These are phyloP conservation scores for Prunus fruticosa DNA, from an alignment of 306 rosid genomes.

Conservation along the genomic window DNA sequence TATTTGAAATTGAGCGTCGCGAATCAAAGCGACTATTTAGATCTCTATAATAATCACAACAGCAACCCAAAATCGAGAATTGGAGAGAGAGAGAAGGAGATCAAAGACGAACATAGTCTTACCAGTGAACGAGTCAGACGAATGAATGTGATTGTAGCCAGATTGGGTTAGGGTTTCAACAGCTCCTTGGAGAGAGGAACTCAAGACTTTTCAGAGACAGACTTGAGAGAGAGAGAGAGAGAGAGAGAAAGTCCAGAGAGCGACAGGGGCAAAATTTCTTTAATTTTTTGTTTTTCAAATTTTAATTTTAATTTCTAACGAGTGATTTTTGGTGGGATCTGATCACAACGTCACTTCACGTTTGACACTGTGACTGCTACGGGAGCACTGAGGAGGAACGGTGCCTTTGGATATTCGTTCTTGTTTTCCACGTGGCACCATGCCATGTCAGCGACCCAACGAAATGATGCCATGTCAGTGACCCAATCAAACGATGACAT, in stretches of 20 bases:
- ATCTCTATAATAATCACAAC: not conserved
- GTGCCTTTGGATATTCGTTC: not conserved
- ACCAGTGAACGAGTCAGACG: conserved; percentile 12
- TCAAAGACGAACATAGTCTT: not conserved
- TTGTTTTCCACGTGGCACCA: not conserved
- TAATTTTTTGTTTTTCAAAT: not conserved
- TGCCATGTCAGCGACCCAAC: conserved; percentile 4
- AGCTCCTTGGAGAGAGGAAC: not conserved
- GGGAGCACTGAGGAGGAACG: not conserved
- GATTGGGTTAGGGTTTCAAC: not conserved
- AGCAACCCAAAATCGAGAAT: not conserved
- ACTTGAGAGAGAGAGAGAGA: not conserved
- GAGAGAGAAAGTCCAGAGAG: not conserved
- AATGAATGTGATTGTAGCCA: not conserved
- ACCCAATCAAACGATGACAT: not conserved
- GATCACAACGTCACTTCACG: not conserved
- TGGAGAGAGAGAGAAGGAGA: conserved; percentile 3
- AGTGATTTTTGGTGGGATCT: conserved; percentile 5
- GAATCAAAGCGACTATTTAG: not conserved
- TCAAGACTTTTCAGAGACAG: not conserved
- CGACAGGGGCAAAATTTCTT: not conserved
- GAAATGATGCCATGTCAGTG: not conserved
- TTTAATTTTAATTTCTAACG: not conserved
- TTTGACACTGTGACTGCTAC: not conserved
- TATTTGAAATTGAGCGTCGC: not conserved